A percentile compares a stretch with the other conserved stretches of the same genome.
phyloP scores from a whole-genome alignment of 805 yeast species.

The Yarrowia sp. region DNA sequence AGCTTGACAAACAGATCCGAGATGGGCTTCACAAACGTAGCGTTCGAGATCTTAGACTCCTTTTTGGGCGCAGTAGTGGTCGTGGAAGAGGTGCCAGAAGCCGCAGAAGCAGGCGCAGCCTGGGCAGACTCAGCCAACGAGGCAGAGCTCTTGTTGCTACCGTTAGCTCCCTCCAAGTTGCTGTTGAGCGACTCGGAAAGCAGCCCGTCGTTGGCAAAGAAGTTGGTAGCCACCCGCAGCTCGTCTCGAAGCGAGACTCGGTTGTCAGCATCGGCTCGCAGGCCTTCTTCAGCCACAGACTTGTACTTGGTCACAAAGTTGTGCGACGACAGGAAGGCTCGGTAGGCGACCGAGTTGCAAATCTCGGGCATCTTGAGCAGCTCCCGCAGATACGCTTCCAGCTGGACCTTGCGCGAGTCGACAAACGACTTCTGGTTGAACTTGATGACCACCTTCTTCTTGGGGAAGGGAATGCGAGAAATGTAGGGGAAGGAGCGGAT shows the following conservation, averaged over 20 bases:
- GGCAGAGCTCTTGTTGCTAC: neutral
- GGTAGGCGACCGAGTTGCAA: constrained; percentile 67
- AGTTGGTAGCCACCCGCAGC: constrained; percentile 12
- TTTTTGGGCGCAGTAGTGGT: neutral
- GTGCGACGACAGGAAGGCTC: constrained; percentile 77
- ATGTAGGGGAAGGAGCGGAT: constrained; percentile 53
- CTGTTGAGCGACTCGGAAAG: constrained; percentile 2
- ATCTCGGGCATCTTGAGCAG: constrained; percentile 63
- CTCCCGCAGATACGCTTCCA: constrained; percentile 61
- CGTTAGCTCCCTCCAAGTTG: neutral
- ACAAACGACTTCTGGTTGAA: constrained; percentile 61
- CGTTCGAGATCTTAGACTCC: constrained; percentile 15
- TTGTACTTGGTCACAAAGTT: constrained; percentile 44
- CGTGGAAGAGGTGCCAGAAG: neutral
- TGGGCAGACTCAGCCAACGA: neutral
- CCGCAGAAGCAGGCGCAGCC: neutral
- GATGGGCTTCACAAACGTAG: constrained; percentile 71
- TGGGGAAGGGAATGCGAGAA: constrained; percentile 51
- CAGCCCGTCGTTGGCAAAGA: constrained; percentile 4
- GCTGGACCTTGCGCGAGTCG: constrained; percentile 58
- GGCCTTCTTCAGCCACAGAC: constrained; percentile 12
- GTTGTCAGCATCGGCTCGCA: constrained; percentile 33
- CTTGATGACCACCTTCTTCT: constrained; percentile 59
- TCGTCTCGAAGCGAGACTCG: constrained; percentile 48
- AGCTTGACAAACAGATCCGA: constrained; percentile 70